phyloP scores from a whole-genome alignment of 1,139 yeast genomes.

The Hanseniaspora uvarum region DNA sequence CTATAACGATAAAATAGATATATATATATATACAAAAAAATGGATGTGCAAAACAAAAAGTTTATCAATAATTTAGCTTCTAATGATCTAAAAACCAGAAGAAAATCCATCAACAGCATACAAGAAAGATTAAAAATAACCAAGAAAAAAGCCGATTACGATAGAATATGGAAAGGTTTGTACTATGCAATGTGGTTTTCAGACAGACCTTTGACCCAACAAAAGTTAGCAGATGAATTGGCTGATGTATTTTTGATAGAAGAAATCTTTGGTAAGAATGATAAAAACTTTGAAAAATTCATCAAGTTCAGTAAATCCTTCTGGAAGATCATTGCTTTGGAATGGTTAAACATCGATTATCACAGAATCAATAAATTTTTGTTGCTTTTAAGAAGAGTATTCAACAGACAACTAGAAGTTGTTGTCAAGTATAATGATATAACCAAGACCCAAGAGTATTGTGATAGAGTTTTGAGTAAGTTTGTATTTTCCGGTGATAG shows the following conservation, averaged over 20 bases:
- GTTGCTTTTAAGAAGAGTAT: constrained; percentile 65
- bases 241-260: constrained; percentile 45
- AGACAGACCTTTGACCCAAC: constrained; percentile 88
- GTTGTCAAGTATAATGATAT: constrained; percentile 36
- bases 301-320: constrained; percentile 57
- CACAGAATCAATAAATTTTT: constrained; percentile 82
- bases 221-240: constrained; percentile 62
- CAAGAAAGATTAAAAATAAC: constrained; percentile 1
- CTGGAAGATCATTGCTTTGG: constrained; percentile 68
- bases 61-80: constrained; percentile 80
- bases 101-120: constrained; percentile 40
- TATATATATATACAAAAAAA: background rate
- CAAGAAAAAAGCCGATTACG: constrained; percentile 45
- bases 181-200: constrained; percentile 94
- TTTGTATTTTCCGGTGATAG: constrained; percentile 52
- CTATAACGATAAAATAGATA: background rate
- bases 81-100: constrained; percentile 44
- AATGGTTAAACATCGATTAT: constrained; percentile 79
- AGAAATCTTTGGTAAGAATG: constrained; percentile 22
- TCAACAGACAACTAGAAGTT: constrained; percentile 54
- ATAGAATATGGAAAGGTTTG: constrained; percentile 88
- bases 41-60: constrained; percentile 33
- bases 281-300: constrained; percentile 29
- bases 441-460: constrained; percentile 39
- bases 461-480: constrained; percentile 32